Conservation (phyloP, 768 basidiomycete species). For the Boletus vinaceobasis region DNA sequence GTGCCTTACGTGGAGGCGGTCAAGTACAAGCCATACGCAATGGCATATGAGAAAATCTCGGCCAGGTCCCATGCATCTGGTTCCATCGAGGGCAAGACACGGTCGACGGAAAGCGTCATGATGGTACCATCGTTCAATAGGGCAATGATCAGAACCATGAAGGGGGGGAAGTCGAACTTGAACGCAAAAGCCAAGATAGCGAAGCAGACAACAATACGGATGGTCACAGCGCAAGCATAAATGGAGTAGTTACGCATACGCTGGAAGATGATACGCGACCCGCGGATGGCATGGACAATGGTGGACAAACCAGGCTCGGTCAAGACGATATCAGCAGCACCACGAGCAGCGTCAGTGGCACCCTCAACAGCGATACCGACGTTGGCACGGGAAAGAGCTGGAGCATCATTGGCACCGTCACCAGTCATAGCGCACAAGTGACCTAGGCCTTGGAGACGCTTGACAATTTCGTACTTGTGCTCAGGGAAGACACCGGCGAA, state of each 20-base stretch:
- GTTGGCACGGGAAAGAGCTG: slow-evolving; percentile 95
- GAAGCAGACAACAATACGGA: slow-evolving; percentile 98
- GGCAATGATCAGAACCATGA: slow-evolving; percentile 99
- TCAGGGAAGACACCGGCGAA: slow-evolving; percentile 99
- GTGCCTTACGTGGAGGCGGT: slow-evolving; percentile 80
- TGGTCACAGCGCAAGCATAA: slow-evolving; percentile 93
- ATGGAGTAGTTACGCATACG: slow-evolving; percentile 99
- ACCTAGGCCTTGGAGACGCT: slow-evolving; percentile 93
- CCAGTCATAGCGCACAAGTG: slow-evolving; percentile 99
- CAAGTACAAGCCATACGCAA: slow-evolving; percentile 94
- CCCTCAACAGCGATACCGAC: slow-evolving; percentile 99
- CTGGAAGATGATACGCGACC: slow-evolving; percentile 98
- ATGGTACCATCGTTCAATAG: slow-evolving; percentile 98
- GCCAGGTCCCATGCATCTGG: slow-evolving; percentile 96
- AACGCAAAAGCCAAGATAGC: slow-evolving; percentile 93
- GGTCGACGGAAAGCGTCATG: slow-evolving; percentile 96
- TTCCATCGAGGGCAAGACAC: slow-evolving; percentile 87
- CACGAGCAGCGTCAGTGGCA: slow-evolving; percentile 97
- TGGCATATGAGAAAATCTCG: slow-evolving; percentile 94
- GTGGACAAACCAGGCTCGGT: slow-evolving; percentile 99
- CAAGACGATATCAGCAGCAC: slow-evolving; percentile 96
- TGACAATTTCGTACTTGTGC: slow-evolving; percentile 99
- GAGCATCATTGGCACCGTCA: slow-evolving; percentile 99
- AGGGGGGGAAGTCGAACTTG: slow-evolving; percentile 98
- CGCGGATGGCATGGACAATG: slow-evolving; percentile 97